Evolutionary conservation across 23 red algal genomes (phyloP).

Genomic region (Gracilaria gracilis): DNA sequence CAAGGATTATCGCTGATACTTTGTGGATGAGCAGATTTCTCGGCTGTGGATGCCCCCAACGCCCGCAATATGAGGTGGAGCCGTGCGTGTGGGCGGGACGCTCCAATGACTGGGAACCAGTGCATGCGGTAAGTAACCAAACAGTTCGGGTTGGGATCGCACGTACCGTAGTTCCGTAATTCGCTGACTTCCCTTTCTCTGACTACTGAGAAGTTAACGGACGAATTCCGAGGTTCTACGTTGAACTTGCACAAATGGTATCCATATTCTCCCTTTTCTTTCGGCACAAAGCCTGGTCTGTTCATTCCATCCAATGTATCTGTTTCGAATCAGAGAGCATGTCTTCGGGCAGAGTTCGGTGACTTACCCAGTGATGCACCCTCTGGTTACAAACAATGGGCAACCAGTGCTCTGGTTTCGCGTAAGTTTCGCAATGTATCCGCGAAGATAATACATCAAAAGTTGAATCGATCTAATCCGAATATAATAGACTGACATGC

Average conservation of each 20-base stretch:
- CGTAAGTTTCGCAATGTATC: conserved; percentile 1
- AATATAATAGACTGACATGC: neutral
- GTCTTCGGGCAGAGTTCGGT: neutral
- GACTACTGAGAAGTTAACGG: conserved; percentile 11
- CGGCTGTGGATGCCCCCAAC: conserved; percentile 51
- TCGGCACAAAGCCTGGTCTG: conserved; percentile 50
- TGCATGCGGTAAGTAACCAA: conserved; percentile 16
- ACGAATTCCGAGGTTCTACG: conserved; percentile 31
- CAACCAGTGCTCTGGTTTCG: conserved; percentile 19
- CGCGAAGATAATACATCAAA: neutral
- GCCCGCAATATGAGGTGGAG: conserved; percentile 42
- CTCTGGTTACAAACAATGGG: conserved; percentile 30
- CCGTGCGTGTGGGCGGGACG: conserved; percentile 46
- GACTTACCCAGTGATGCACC: conserved; percentile 22
- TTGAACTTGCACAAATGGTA: conserved; percentile 31
- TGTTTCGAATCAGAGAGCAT: conserved; percentile 4
- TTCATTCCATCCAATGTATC: conserved; percentile 37
- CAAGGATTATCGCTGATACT: neutral
- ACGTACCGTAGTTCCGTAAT: neutral
- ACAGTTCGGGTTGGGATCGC: neutral
- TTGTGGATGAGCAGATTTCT: conserved; percentile 44
- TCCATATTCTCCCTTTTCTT: conserved; percentile 44
- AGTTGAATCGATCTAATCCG: neutral
- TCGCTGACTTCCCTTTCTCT: neutral
- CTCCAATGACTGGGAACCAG: conserved; percentile 30